phyloP scores from a whole-genome alignment of 768 basidiomycete species.

The Boletus subparvulus region DNA sequence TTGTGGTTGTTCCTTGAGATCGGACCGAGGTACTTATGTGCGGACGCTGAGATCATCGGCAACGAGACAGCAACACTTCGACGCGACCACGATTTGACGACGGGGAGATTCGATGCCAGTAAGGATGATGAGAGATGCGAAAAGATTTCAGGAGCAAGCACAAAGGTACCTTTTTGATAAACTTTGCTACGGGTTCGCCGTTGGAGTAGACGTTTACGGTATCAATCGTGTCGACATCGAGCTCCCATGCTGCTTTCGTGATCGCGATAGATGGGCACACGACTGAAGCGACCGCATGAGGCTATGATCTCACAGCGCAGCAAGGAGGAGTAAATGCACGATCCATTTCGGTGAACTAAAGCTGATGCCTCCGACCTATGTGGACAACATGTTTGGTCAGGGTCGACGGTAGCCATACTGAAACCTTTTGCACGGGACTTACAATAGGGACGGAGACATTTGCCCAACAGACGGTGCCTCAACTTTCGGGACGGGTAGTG shows the following conservation, averaged over 20 bases:
- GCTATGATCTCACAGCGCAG: background rate
- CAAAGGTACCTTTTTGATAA: constrained; percentile 35
- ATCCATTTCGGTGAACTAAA: constrained; percentile 31
- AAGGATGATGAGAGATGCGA: no score
- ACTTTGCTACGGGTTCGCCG: constrained; percentile 37
- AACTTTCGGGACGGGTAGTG: constrained; percentile 12
- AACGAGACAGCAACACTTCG: constrained; percentile 27
- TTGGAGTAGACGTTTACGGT: constrained; percentile 40
- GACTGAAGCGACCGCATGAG: constrained; percentile 8
- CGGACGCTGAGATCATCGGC: background rate
- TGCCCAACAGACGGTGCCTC: constrained; percentile 27
- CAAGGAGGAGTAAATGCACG: constrained; percentile 12
- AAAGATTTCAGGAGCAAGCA: constrained; percentile 2
- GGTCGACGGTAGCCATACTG: background rate
- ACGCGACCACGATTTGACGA: constrained; percentile 30
- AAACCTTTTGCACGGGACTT: constrained; percentile 4
- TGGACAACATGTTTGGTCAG: background rate
- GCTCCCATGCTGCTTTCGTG: constrained; percentile 40
- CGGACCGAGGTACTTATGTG: background rate
- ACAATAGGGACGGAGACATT: constrained; percentile 37
- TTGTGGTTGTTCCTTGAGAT: constrained; percentile 1
- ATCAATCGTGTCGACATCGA: constrained; percentile 41
- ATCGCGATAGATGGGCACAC: constrained; percentile 33
- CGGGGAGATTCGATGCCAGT: constrained; percentile 33
- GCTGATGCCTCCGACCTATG: constrained; percentile 27